These are phyloP conservation scores for Chaetomiaceae sp. DNA, from an alignment of 2,329 filamentous ascomycete genomes.

Conservation along the genomic window DNA sequence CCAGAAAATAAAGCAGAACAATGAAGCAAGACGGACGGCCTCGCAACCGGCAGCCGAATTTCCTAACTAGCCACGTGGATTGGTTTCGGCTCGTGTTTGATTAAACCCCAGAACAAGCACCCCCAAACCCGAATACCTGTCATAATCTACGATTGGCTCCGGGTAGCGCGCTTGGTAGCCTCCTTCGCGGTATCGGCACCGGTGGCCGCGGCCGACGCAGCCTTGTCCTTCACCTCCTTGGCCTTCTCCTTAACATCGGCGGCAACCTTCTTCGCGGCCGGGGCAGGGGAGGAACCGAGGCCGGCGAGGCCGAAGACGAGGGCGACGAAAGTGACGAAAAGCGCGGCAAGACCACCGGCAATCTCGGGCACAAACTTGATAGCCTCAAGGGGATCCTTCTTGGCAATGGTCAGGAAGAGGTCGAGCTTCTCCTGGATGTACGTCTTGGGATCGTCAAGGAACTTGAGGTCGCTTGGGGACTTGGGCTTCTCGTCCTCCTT, in stretches of 20 bases:
- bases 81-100: neutral
- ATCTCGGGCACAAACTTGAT: slow-evolving; percentile 89
- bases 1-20: slow-evolving; percentile 22
- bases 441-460: slow-evolving; percentile 82
- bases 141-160: slow-evolving; percentile 48
- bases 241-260: slow-evolving; percentile 64
- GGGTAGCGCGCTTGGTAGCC: slow-evolving; percentile 57
- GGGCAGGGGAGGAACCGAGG: slow-evolving; percentile 59
- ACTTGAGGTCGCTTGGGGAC: slow-evolving; percentile 73
- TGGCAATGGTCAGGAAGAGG: slow-evolving; percentile 79
- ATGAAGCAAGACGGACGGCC: slow-evolving; percentile 13
- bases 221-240: slow-evolving; percentile 73
- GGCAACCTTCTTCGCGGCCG: slow-evolving; percentile 70
- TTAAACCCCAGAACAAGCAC: slow-evolving; percentile 4
- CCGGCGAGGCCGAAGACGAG: slow-evolving; percentile 48
- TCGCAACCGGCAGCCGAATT: slow-evolving; percentile 3
- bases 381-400: slow-evolving; percentile 77
- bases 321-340: slow-evolving; percentile 64
- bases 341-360: slow-evolving; percentile 70
- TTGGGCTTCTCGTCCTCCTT: slow-evolving; percentile 62
- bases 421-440: slow-evolving; percentile 92
- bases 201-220: slow-evolving; percentile 52
- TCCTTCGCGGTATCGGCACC: slow-evolving; percentile 72
- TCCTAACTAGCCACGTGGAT: neutral
- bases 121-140: neutral